phyloP scores from a whole-genome alignment of 2,329 filamentous ascomycete species.

The Pseudocercospora pini-densiflorae region DNA sequence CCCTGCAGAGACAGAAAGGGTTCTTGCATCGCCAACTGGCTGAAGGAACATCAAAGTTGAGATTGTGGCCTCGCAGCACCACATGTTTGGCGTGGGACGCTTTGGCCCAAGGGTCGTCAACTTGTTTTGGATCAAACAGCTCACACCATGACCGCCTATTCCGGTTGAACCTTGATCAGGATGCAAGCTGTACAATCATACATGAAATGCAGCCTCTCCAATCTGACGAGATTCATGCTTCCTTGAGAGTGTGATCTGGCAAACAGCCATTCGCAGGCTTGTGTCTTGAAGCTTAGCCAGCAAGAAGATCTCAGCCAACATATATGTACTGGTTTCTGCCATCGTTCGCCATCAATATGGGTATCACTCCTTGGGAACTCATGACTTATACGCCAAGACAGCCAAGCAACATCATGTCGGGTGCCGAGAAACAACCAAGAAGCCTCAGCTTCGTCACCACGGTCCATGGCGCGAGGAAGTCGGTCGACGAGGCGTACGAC shows the following conservation, averaged over 20 bases:
- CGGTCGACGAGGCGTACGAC: conserved; percentile 21
- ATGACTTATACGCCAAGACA: not conserved
- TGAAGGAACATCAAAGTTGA: not conserved
- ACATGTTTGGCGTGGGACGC: not conserved
- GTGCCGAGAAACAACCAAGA: not conserved
- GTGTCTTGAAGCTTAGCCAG: not conserved
- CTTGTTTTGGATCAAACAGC: not conserved
- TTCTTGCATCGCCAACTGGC: not conserved
- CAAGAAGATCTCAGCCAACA: not conserved
- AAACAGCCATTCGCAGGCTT: conserved; percentile 1
- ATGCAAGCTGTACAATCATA: not conserved
- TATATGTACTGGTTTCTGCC: conserved; percentile 5
- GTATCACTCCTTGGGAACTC: conserved; percentile 4
- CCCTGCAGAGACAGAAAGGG: not conserved
- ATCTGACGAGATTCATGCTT: not conserved
- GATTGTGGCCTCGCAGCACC: not conserved
- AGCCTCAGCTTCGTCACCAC: not conserved
- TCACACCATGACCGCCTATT: conserved; percentile 4
- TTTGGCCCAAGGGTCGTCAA: not conserved
- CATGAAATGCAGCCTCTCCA: not conserved
- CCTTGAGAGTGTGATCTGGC: not conserved
- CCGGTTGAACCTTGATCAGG: conserved; percentile 5
- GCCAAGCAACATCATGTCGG: not conserved
- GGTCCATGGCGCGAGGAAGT: conserved; percentile 6
- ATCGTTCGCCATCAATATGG: not conserved